A percentile compares a stretch with the other conserved stretches of the same genome.
Evolutionary conservation across 78 protist species (phyloP).

Genomic region (Tieghemostelium lacteum): DNA sequence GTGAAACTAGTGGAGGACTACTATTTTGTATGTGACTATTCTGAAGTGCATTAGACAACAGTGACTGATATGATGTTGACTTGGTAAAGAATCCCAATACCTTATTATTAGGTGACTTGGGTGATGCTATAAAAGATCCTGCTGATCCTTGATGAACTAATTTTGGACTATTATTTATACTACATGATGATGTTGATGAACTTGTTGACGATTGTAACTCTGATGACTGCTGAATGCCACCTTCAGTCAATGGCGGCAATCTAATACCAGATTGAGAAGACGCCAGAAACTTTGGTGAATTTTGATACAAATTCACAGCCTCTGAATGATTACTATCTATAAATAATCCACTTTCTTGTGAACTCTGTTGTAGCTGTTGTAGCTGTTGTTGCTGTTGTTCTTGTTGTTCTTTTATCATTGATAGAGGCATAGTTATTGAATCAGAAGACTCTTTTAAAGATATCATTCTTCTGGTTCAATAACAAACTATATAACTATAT

Average conservation of each 20-base stretch:
- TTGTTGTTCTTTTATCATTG: background rate
- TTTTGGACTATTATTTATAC: background rate
- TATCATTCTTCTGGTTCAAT: conserved; percentile 53
- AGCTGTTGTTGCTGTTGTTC: background rate
- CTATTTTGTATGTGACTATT: background rate
- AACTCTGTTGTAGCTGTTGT: background rate
- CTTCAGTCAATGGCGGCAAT: conserved; percentile 1
- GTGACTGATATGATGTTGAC: conserved; percentile 24
- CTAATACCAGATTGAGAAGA: conserved; percentile 14
- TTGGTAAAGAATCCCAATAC: conserved; percentile 28
- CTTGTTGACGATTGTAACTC: background rate
- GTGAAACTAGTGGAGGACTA: no score
- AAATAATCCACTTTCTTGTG: background rate
- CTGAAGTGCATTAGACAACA: background rate
- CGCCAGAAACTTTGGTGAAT: conserved; percentile 52
- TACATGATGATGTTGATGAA: background rate
- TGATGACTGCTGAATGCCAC: background rate
- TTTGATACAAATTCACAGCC: background rate
- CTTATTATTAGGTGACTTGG: conserved; percentile 22
- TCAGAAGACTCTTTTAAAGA: conserved; percentile 42
- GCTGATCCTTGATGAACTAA: background rate
- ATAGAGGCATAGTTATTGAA: background rate
- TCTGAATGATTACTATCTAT: background rate
- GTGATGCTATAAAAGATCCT: conserved; percentile 25
- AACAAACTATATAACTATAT: no score